These are phyloP conservation scores for Verticillium isaacii DNA, from an alignment of 2,329 filamentous ascomycete genomes.

Conservation along the genomic window DNA sequence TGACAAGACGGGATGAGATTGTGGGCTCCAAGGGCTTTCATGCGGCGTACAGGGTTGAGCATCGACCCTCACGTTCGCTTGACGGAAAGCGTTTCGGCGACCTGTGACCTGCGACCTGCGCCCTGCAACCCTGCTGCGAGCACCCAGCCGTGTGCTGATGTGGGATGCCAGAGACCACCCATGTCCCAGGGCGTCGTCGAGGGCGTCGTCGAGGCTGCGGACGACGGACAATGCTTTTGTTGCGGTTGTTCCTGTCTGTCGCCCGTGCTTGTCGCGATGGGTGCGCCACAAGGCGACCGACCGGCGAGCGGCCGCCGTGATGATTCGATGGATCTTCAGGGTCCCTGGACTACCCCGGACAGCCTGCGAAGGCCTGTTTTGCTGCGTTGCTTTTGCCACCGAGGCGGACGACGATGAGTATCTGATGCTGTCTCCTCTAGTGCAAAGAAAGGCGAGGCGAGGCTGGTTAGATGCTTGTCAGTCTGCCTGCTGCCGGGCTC, in stretches of 20 bases:
- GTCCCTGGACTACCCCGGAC: not conserved
- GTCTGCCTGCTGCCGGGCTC: too few relatives aligned
- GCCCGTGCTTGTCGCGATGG: not conserved
- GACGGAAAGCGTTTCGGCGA: not conserved
- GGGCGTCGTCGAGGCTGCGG: not conserved
- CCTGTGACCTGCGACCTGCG: not conserved
- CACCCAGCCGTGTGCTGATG: too few relatives aligned
- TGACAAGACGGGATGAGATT: not conserved
- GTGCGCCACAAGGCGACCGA: not conserved
- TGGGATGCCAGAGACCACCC: not conserved
- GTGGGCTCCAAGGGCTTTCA: not conserved
- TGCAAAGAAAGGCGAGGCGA: not conserved
- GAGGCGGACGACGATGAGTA: not conserved
- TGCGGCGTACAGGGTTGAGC: not conserved
- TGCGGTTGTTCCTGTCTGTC: not conserved
- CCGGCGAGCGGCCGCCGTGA: not conserved
- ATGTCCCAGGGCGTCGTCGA: not conserved
- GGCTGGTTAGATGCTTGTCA: not conserved
- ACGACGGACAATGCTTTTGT: not conserved
- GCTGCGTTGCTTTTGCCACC: not conserved
- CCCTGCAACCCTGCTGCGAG: too few relatives aligned
- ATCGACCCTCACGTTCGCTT: not conserved
- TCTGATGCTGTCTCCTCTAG: too few relatives aligned
- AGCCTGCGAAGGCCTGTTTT: not conserved
- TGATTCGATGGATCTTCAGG: slow-evolving; percentile 3